These are phyloP conservation scores for Suillus subluteus DNA, from an alignment of 768 basidiomycete species.

Conservation along the genomic window DNA sequence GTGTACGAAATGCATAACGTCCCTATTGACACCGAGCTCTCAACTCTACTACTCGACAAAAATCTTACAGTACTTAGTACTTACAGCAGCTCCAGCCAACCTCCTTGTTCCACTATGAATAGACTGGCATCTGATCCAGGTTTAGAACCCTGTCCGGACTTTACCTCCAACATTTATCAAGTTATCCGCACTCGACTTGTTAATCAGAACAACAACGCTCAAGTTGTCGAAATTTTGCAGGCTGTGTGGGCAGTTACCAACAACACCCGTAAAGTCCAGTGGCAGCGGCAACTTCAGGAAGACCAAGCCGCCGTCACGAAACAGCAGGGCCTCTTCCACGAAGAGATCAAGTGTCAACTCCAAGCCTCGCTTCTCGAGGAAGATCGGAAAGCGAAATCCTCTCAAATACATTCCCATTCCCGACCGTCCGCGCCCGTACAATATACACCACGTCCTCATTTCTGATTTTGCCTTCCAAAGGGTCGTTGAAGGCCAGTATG, in stretches of 20 bases:
- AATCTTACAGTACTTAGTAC: too few relatives aligned
- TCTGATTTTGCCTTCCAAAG: not conserved
- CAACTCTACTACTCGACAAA: too few relatives aligned
- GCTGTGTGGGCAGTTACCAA: not conserved
- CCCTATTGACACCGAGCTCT: too few relatives aligned
- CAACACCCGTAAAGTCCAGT: not conserved
- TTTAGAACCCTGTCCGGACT: not conserved
- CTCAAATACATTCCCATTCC: conserved; percentile 1
- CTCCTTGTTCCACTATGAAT: too few relatives aligned
- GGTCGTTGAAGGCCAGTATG: not conserved
- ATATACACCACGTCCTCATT: not conserved
- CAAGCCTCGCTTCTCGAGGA: not conserved
- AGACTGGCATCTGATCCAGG: not conserved
- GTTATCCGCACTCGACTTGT: not conserved
- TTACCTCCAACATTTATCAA: not conserved
- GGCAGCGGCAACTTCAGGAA: not conserved
- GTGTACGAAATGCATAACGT: too few relatives aligned
- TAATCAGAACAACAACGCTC: not conserved
- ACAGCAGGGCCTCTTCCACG: too few relatives aligned
- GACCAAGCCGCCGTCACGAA: not conserved
- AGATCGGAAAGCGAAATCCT: not conserved
- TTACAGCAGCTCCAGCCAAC: too few relatives aligned
- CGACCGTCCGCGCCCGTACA: not conserved
- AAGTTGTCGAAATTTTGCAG: not conserved
- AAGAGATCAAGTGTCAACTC: too few relatives aligned